Evolutionary conservation across 129 eudicot species (phyloP), one percentile per base, ranked within the genome.

Genomic region (Sambucus nigra): DNA sequence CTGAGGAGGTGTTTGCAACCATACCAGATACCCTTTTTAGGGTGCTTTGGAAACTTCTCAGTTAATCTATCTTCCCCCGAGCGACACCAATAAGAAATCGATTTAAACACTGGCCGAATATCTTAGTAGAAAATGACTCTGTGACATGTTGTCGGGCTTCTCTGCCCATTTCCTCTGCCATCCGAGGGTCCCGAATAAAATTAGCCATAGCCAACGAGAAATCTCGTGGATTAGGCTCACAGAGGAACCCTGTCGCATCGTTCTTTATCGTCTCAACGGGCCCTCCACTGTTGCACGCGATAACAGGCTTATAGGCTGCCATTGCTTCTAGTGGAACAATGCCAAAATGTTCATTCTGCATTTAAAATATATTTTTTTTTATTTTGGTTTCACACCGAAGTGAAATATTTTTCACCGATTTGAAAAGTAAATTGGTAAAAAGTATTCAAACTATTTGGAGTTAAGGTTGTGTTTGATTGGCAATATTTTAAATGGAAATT

Each of bases 211-310:
- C 81, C 28, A 20, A 41, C 3, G 78, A 75, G 69, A 84, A 88
- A 51, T 71, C 76, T 72, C 51, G 68, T 26, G 94, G 87, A 19
- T 7, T 77, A 31, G 94, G 87, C 49, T 84, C 94, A 68, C 94
- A 84, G 12, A 86, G 77, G 63, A 63, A 86, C 51, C 95, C 93
- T 1, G 95, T 78, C 32, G 63, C 62, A 0, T 81, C 93, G 55
- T 81, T 47, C 56, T 70, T 73, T 25, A 87, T 59, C 1, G 87
- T 77, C 78, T 88, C 97, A 31, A 76, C 79, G 5, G 97, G 97
- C n/a, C 97, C 97, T 55, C 97, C 97, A 54, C 92, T 80, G 48
- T 78, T 84, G 76, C 97, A 88, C 1, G 92, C 97, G 35, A 84
- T 84, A 18, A 88, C 97, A 1, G 97, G 97, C 48, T 84, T 88